phyloP scores from a whole-genome alignment of 2,329 filamentous ascomycete genomes.

The Botrytis elliptica region DNA sequence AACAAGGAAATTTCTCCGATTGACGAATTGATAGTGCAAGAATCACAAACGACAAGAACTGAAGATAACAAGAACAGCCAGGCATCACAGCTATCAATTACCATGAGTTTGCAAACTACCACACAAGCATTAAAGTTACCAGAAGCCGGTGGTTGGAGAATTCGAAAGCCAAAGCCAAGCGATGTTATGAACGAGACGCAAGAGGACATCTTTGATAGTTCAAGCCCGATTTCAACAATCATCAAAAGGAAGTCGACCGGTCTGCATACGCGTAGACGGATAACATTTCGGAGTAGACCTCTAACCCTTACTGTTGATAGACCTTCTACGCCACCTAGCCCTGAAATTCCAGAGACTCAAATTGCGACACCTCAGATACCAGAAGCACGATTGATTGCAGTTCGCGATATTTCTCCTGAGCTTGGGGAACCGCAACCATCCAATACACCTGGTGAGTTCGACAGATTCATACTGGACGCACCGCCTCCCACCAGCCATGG shows the following conservation, averaged over 20 bases:
- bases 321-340: neutral
- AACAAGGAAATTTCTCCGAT: neutral
- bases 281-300: constrained; percentile 13
- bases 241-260: neutral
- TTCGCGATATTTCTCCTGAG: neutral
- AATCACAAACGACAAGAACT: constrained; percentile 7
- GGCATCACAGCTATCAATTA: neutral
- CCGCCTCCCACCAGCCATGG: neutral
- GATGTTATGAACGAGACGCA: constrained; percentile 26
- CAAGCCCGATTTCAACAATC: constrained; percentile 4
- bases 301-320: neutral
- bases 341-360: neutral
- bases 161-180: constrained; percentile 22
- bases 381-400: neutral
- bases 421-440: constrained; percentile 4
- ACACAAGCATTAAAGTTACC: neutral
- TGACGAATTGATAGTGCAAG: neutral
- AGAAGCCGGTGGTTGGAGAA: constrained; percentile 24
- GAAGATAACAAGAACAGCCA: neutral
- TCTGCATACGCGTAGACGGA: neutral
- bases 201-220: constrained; percentile 28
- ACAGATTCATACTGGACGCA: neutral
- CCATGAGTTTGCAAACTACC: neutral
- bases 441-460: neutral
- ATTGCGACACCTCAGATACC: neutral